These are phyloP conservation scores for Penicillium fuscoglaucum DNA, from an alignment of 2,329 filamentous ascomycete genomes.

Conservation along the genomic window DNA sequence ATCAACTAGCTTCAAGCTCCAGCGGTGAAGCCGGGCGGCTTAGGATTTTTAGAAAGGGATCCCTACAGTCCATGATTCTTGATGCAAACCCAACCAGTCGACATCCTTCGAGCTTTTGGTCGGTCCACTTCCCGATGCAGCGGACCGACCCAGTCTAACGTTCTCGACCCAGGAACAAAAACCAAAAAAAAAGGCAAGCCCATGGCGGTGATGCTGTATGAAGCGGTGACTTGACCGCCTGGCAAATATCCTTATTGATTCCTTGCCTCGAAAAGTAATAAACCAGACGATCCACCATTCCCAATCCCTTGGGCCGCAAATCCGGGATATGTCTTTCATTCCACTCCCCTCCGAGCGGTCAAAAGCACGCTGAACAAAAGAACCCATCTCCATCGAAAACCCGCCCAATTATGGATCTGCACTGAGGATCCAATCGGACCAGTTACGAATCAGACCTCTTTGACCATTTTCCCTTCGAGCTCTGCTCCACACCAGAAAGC, in stretches of 20 bases:
- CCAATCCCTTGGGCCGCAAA: slow-evolving; percentile 20
- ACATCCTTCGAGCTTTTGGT: slow-evolving; percentile 4
- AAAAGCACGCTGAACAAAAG: slow-evolving; percentile 9
- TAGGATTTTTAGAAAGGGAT: slow-evolving; percentile 6
- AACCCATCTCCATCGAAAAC: slow-evolving; percentile 7
- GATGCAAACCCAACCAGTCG: slow-evolving; percentile 1
- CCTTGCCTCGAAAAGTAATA: slow-evolving; percentile 12
- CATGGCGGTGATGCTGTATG: slow-evolving; percentile 13
- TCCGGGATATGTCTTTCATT: slow-evolving; percentile 14
- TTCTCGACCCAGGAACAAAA: slow-evolving; percentile 28
- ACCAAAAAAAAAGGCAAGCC: slow-evolving; percentile 1
- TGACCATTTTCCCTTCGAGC: slow-evolving; percentile 6
- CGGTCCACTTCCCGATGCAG: slow-evolving; percentile 42
- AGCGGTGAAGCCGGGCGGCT: slow-evolving; percentile 17
- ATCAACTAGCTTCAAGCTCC: slow-evolving; percentile 9
- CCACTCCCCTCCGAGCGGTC: slow-evolving; percentile 12
- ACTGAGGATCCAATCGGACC: slow-evolving; percentile 23
- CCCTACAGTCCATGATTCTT: slow-evolving; percentile 1
- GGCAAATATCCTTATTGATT: neutral
- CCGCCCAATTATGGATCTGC: slow-evolving; percentile 24
- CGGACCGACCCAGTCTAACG: slow-evolving; percentile 40
- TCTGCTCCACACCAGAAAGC: slow-evolving; percentile 17
- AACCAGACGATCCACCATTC: slow-evolving; percentile 18
- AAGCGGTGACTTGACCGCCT: slow-evolving; percentile 29
- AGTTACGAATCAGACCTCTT: slow-evolving; percentile 17